Base-by-base conservation (phyloP, 805 yeast genomes). In the Cyberlindnera mycetangii region DNA sequence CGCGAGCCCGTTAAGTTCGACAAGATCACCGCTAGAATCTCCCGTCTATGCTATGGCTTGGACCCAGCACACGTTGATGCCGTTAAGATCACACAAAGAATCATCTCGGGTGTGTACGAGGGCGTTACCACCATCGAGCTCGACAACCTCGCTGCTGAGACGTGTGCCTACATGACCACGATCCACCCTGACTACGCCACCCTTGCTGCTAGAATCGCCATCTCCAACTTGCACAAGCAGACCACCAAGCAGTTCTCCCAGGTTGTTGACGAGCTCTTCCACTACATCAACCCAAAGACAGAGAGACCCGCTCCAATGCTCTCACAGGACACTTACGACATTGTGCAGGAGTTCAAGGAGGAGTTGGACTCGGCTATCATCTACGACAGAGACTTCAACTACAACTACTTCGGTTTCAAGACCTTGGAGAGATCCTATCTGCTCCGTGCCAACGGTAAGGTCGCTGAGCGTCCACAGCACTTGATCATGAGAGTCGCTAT, bases 121-220 rank as follows among this genome's bases (percentile, higher is more conserved):
- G 98, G 98, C 60, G 99, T 93, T 42, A 89, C 92, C 60, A 93
- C 98, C 44, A 78, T 85, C 45, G 48, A 50, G 39, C 32, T 50
- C 22, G 48, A 45, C 38, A 45, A 50, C 41, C 28, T 50, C 34
- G 46, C 51, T 14, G 97, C 98, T 32, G 99, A 93, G 70, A 92
- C 97, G 25, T 93, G 96, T 45, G 98, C 98, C 31, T 85, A 85
- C 63, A 87, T 93, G 97, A 89, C 98, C 49, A 92, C 98, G 10
- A 79, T 87, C 51, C 99, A 93, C 67, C 98, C 98, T 10, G 98
- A 93, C 69, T 89, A 93, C 59, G 96, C 97, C 20, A 80, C 81
- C 25, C 74, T 90, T 56, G 98, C 97, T 39, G 97, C 98, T 22
- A 83, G 99, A 70, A 82, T 93, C 43, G 96, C 97, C n/a, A 85